phyloP scores from a whole-genome alignment of 208 protist species.

The Leishmania tarentolae region DNA sequence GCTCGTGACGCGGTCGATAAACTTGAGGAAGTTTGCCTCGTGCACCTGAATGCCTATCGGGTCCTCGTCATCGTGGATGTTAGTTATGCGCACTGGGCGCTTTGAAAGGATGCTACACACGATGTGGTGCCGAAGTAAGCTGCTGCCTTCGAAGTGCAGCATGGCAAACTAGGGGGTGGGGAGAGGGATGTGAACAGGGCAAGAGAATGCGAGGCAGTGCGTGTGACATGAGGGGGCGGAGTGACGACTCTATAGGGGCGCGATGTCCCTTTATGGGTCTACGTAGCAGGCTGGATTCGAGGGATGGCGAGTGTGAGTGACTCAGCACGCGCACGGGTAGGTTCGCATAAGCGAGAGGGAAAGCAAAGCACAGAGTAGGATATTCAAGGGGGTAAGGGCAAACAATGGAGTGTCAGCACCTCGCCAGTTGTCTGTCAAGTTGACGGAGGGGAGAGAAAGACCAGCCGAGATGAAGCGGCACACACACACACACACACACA shows the following conservation, averaged over 20 bases:
- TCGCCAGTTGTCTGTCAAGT: background rate
- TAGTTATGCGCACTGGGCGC: conserved; percentile 66
- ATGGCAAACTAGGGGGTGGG: conserved; percentile 23
- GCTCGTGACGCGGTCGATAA: conserved; percentile 90
- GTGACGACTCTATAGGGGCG: background rate
- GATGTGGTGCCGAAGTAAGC: conserved; percentile 86
- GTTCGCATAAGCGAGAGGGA: conserved; percentile 4
- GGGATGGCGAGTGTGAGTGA: background rate
- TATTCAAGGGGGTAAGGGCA: background rate
- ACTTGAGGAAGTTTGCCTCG: conserved; percentile 93
- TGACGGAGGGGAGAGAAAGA: background rate
- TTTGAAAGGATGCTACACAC: conserved; percentile 86
- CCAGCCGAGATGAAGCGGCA: background rate
- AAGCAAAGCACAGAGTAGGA: background rate
- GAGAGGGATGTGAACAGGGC: background rate
- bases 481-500: background rate
- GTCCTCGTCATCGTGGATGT: conserved; percentile 73
- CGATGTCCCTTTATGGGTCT: background rate
- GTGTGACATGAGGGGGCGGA: background rate
- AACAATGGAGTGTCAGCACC: background rate
- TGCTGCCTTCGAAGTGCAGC: conserved; percentile 85
- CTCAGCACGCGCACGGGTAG: background rate
- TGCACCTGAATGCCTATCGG: conserved; percentile 71
- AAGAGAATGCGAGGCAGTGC: background rate
- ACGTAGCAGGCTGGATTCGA: background rate